Evolutionary conservation across 306 rosid species (phyloP).

Genomic region (Medicago ruthenica): DNA sequence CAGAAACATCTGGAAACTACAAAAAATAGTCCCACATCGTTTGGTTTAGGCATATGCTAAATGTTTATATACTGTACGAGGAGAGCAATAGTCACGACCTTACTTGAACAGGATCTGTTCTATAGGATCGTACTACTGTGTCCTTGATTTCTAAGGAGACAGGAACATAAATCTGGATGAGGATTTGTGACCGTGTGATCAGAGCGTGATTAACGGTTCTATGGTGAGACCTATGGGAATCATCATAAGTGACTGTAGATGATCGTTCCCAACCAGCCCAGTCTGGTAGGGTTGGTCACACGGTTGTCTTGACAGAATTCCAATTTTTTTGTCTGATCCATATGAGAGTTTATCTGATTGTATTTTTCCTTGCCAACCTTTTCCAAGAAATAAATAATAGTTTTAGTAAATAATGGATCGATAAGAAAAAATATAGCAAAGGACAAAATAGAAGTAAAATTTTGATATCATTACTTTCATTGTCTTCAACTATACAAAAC

Average conservation of each 20-base stretch:
- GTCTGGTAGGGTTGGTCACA: not conserved
- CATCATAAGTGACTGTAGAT: not conserved
- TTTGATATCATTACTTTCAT: no score
- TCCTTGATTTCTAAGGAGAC: not conserved
- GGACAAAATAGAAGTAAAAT: no score
- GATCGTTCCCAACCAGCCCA: not conserved
- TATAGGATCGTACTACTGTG: constrained; percentile 12
- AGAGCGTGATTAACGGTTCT: constrained; percentile 13
- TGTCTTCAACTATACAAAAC: not conserved
- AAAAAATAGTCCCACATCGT: not conserved
- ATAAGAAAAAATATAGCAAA: no score
- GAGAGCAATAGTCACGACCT: not conserved
- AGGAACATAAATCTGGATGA: not conserved
- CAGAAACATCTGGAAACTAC: not conserved
- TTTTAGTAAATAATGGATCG: no score
- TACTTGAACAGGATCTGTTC: constrained; percentile 25
- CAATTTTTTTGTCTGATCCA: not conserved
- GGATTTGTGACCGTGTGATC: not conserved
- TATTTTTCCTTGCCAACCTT: no score
- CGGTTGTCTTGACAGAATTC: constrained; percentile 1
- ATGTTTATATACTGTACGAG: not conserved
- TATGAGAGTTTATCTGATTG: not conserved
- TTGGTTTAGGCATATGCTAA: rapidly evolving
- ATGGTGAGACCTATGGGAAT: not conserved
- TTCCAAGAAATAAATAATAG: no score